phyloP scores from a whole-genome alignment of 1,284 basidiomycete species.

The Taiwanofungus camphoratus region DNA sequence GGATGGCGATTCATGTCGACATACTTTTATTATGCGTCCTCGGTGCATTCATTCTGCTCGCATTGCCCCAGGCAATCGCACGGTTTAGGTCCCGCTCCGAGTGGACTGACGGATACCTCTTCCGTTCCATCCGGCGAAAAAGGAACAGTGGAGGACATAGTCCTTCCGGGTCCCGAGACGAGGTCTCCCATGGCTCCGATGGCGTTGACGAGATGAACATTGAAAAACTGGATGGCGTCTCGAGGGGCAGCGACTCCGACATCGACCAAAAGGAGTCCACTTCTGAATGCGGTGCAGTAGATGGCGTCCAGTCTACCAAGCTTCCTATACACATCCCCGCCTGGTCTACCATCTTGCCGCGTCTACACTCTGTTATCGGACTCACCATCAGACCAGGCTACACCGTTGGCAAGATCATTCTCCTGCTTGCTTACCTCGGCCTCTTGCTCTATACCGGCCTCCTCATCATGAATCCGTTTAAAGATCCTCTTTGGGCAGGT shows the following conservation, averaged over 20 bases:
- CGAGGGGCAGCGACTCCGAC: background rate
- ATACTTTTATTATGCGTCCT: conserved; percentile 6
- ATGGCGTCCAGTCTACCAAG: background rate
- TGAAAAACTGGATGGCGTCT: no score
- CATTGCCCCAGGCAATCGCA: conserved; percentile 3
- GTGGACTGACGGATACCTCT: conserved; percentile 7
- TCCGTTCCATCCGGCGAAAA: background rate
- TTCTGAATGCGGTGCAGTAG: background rate
- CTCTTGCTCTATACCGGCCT: conserved; percentile 45
- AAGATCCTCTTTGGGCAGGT: conserved; percentile 45
- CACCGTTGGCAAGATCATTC: conserved; percentile 37
- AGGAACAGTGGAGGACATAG: background rate
- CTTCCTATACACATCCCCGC: conserved; percentile 6
- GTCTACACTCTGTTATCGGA: background rate
- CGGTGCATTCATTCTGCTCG: conserved; percentile 4
- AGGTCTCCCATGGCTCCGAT: background rate
- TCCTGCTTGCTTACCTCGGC: conserved; percentile 45
- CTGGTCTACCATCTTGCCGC: conserved; percentile 6
- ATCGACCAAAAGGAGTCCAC: background rate
- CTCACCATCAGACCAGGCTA: conserved; percentile 4
- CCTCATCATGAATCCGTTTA: conserved; percentile 49
- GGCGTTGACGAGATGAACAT: background rate
- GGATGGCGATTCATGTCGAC: no score
- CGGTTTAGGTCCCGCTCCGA: conserved; percentile 3
- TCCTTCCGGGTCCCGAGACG: background rate